phyloP scores from a whole-genome alignment of 495 filamentous ascomycete genomes.

The Penicillium longicatenatum region DNA sequence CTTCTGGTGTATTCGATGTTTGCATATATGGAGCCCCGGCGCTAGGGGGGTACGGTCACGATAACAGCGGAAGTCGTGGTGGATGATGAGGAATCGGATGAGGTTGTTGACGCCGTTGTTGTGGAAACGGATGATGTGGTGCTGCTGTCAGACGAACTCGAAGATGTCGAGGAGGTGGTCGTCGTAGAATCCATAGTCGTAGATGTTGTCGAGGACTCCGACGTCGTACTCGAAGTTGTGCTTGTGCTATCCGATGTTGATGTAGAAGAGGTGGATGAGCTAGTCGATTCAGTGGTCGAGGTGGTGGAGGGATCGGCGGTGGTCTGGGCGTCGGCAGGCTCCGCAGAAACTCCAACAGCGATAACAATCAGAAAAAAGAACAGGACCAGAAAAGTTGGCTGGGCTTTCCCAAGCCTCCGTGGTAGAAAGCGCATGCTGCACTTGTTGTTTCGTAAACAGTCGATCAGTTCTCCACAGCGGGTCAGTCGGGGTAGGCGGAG shows the following conservation, averaged over 20 bases:
- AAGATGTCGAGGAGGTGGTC: constrained; percentile 23
- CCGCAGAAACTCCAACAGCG: constrained; percentile 26
- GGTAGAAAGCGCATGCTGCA: constrained; percentile 25
- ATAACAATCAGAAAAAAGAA: constrained; percentile 27
- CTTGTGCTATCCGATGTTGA: constrained; percentile 17
- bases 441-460: constrained; percentile 18
- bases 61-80: constrained; percentile 32
- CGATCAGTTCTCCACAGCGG: constrained; percentile 31
- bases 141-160: constrained; percentile 14
- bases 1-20: constrained; percentile 85
- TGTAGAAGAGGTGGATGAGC: constrained; percentile 19
- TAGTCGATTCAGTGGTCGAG: constrained; percentile 16
- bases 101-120: constrained; percentile 31
- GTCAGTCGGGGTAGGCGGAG: constrained; percentile 25
- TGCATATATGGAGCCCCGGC: constrained; percentile 92
- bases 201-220: constrained; percentile 18
- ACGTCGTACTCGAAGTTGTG: constrained; percentile 18
- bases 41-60: constrained; percentile 76
- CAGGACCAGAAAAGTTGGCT: constrained; percentile 24
- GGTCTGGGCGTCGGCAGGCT: constrained; percentile 27
- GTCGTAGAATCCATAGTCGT: constrained; percentile 31
- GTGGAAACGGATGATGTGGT: constrained; percentile 28
- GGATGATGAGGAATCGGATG: constrained; percentile 30
- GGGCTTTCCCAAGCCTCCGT: constrained; percentile 28
- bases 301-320: constrained; percentile 31